Conservation (phyloP, 139 green algal species). For the Pseudopediastrum boryanum region DNA sequence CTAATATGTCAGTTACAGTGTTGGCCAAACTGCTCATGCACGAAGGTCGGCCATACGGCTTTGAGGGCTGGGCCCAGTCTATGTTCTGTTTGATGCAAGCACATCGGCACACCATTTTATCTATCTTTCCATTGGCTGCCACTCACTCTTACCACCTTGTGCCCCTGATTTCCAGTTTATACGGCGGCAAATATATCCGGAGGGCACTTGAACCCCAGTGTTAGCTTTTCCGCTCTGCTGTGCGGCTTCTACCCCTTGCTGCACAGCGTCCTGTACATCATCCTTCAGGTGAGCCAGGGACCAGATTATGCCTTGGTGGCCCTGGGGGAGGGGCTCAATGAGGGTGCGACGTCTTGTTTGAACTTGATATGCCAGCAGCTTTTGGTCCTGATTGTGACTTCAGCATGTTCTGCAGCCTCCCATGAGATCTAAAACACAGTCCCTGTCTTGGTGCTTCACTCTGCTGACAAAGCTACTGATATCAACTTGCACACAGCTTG, state of each 20-base stretch:
- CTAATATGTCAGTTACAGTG: too few species aligned
- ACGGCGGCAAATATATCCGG: constrained; percentile 37
- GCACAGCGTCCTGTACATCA: constrained; percentile 38
- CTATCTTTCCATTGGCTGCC: too few species aligned
- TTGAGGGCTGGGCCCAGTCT: too few species aligned
- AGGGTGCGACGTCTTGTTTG: background rate
- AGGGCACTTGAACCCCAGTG: constrained; percentile 26
- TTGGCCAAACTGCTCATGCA: too few species aligned
- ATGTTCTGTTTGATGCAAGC: too few species aligned
- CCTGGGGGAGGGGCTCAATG: too few species aligned
- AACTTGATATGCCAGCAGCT: too few species aligned
- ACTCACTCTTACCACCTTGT: too few species aligned
- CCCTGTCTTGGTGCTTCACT: background rate
- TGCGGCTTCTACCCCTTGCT: constrained; percentile 44
- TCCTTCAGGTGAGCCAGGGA: constrained; percentile 24
- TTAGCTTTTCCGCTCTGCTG: constrained; percentile 19
- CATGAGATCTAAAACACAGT: background rate
- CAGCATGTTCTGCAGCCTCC: background rate
- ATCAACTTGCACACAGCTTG: too few species aligned
- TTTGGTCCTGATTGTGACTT: background rate
- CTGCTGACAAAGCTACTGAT: background rate
- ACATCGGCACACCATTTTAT: too few species aligned
- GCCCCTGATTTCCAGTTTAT: constrained; percentile 2
- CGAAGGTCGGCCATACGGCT: too few species aligned
- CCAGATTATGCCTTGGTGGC: background rate